Evolutionary conservation across 495 filamentous ascomycete species (phyloP), one percentile per base, ranked within the genome.

Genomic region (Aspergillus leporis): DNA sequence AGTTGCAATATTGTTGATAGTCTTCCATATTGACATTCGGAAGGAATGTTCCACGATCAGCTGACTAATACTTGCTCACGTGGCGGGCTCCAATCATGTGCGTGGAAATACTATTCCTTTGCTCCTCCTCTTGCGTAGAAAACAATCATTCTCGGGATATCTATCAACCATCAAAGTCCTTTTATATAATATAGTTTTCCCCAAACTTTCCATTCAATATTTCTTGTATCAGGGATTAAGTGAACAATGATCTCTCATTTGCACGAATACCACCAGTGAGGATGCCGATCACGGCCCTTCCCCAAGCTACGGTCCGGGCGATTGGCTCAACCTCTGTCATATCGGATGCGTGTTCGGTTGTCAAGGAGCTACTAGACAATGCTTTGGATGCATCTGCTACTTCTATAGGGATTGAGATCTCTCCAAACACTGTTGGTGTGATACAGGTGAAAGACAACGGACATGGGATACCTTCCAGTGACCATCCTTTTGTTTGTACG

Each of bases 281-380:
- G 40, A 86, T 86, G 85, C 77, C 83, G 30, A 91, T 93, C 67
- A 69, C 77, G 61, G 77, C 83, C 57, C 88, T 97, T 53, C 86
- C 90, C 3, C 75, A 80, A 30, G 71, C 78, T 23, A 85, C 89
- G 46, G 74, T 87, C 51, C 83, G 81, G 40, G 82, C 84, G 38
- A 84, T 97, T 51, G 87, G 89, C 53, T 90, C 92, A 8, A 76
- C 86, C 21, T 84, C 91, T 61, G 83, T 81, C 56, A 85, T 97
- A 60, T 83, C 87, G 4, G 87, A 90, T 50, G 80, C 93, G 10
- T 80, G 80, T 53, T 85, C 85, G 6, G 77, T 97, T 16, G 83
- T 95, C 53, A 98, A 98, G 70, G 94, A 98, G 67, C 83, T 98
- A 10, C 66, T 98, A 32, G 94, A 98, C 59, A 98, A 98, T 70